phyloP scores from a whole-genome alignment of 352 stramenopile genomes.

The Phytophthora citricola region DNA sequence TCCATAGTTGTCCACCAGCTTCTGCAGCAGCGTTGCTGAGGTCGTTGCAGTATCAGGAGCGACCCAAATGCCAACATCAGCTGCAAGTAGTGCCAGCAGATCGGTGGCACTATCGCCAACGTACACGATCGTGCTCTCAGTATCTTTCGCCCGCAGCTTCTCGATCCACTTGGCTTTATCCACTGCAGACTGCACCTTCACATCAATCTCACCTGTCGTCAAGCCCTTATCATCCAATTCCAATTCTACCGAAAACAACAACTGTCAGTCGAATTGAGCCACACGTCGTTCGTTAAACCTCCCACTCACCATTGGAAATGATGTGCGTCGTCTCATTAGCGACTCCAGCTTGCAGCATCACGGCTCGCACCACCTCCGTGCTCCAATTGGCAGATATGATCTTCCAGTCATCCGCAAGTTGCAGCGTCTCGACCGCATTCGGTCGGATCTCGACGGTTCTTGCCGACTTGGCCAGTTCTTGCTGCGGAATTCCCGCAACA shows the following conservation, averaged over 20 bases:
- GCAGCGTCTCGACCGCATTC: slow-evolving; percentile 41
- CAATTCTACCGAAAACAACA: slow-evolving; percentile 46
- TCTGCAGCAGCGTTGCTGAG: slow-evolving; percentile 18
- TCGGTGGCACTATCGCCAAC: slow-evolving; percentile 78
- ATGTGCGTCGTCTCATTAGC: slow-evolving; percentile 22
- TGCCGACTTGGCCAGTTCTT: slow-evolving; percentile 16
- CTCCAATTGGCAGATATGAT: slow-evolving; percentile 81
- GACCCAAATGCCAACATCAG: slow-evolving; percentile 67
- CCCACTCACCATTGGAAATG: slow-evolving; percentile 61
- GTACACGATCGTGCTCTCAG: slow-evolving; percentile 43
- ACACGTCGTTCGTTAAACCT: not conserved
- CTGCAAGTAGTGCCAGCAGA: slow-evolving; percentile 63
- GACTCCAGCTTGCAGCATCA: slow-evolving; percentile 19
- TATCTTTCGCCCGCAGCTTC: slow-evolving; percentile 10
- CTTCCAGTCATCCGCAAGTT: slow-evolving; percentile 25
- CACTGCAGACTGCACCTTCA: slow-evolving; percentile 58
- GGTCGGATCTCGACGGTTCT: slow-evolving; percentile 36
- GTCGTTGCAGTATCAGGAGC: slow-evolving; percentile 1
- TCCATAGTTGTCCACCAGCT: slow-evolving; percentile 43
- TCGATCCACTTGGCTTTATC: slow-evolving; percentile 60
- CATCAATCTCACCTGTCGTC: slow-evolving; percentile 59
- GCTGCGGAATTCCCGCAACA: slow-evolving; percentile 45
- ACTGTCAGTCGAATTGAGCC: slow-evolving; percentile 2
- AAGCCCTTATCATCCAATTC: slow-evolving; percentile 41
- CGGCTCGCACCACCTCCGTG: slow-evolving; percentile 43